Evolutionary conservation across 2,329 filamentous ascomycete genomes (phyloP), one percentile per base, ranked within the genome.

Genomic region (Furcasterigmium sp.): DNA sequence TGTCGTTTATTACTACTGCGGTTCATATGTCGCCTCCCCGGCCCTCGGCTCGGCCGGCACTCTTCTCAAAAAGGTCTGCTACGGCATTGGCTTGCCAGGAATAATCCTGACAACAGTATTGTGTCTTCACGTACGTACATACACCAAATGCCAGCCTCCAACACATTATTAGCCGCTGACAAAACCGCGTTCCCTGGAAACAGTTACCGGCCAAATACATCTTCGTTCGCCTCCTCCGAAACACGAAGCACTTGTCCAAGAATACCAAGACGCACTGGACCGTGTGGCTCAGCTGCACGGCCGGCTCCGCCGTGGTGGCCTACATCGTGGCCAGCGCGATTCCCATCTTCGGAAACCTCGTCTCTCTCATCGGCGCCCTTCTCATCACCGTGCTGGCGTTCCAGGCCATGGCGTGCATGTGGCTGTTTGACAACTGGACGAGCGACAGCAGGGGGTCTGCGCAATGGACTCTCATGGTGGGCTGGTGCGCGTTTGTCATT

Each of bases 1-100:
- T 3, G 63, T 72, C 1, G 63, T 74, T 4, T 73, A 73, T 52
- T 63, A 63, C 46, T 73, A 56, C 49, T 70, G 67, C 44, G 70
- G 71, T 1, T 64, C 62, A 0, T 69, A 63, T 37, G 65, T 74
- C 8, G 62, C 69, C 2, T 71, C 68, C 0, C 71, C 70, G 2
- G 68, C 69, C 2, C 60, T 74, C 9, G 70, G 69, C 2, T 70
- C 66, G 32, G 70, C 68, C 3, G 70, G 69, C 0, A 5, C 34
- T 0, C 28, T 54, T 1, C 54, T 69, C 32, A 72, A 73, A 57
- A 71, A 65, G 47, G 54, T 71, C 17, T 59, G 58, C 35, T 73
- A 72, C 41, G 70, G 68, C 7, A 51, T 62, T n/a, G 57, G 56
- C 5, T 52, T 61, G 14, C 56, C 55, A 4, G 58, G 58, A 1